These are phyloP conservation scores for Sugiyamaella grinbergsii DNA, from an alignment of 1,139 yeast species.

Conservation along the genomic window DNA sequence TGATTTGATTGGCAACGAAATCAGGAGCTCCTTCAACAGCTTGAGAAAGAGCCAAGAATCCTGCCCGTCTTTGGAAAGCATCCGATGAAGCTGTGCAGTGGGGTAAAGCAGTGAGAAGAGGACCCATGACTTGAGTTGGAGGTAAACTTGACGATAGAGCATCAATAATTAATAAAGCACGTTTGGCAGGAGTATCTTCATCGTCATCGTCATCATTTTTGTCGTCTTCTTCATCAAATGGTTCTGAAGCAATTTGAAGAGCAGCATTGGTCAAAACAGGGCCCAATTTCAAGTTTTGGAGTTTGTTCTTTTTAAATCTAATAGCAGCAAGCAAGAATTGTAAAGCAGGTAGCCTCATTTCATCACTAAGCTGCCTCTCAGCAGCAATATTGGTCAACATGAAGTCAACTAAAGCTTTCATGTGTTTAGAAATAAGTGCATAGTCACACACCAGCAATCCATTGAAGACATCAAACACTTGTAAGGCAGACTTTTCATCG, in stretches of 20 bases:
- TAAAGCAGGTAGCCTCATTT: slow-evolving; percentile 78
- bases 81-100: slow-evolving; percentile 64
- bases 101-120: slow-evolving; percentile 71
- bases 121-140: slow-evolving; percentile 76
- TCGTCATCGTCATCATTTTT: slow-evolving; percentile 92
- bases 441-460: slow-evolving; percentile 75
- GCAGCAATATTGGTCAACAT: slow-evolving; percentile 70
- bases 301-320: slow-evolving; percentile 60
- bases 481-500: slow-evolving; percentile 72
- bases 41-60: slow-evolving; percentile 76
- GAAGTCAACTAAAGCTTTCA: slow-evolving; percentile 68
- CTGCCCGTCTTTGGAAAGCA: slow-evolving; percentile 84
- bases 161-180: slow-evolving; percentile 81
- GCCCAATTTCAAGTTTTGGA: slow-evolving; percentile 70
- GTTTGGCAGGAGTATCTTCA: slow-evolving; percentile 76
- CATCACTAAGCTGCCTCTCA: slow-evolving; percentile 71
- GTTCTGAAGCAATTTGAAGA: slow-evolving; percentile 77
- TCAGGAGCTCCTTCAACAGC: slow-evolving; percentile 95
- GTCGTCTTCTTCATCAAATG: slow-evolving; percentile 62
- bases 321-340: slow-evolving; percentile 82
- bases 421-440: slow-evolving; percentile 74
- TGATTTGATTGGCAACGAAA: slow-evolving; percentile 73
- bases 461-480: slow-evolving; percentile 83
- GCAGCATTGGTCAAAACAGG: slow-evolving; percentile 76
- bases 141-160: slow-evolving; percentile 82